Conservation (phyloP, 169 alveolate species). For the Plasmodium cynomolgi region DNA sequence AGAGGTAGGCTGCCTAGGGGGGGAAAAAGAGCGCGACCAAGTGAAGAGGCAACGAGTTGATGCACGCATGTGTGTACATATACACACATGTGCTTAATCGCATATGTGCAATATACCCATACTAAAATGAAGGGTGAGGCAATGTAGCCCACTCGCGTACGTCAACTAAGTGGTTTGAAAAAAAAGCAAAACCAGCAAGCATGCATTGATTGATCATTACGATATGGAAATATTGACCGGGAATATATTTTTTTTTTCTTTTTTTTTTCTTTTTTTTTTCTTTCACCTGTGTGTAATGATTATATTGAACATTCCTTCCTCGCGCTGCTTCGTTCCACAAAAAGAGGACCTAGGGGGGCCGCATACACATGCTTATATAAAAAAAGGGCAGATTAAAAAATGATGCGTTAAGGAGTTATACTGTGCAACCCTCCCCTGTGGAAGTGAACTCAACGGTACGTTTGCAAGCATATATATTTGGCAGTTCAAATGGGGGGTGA, state of each 20-base stretch:
- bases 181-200: neutral
- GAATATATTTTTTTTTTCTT: neutral
- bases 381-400: neutral
- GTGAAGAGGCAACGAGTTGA: neutral
- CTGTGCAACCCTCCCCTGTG: neutral
- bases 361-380: neutral
- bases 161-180: neutral
- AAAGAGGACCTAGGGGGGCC: neutral
- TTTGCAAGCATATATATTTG: neutral
- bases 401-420: neutral
- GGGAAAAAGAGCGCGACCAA: neutral
- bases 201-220: neutral
- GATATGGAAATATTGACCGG: neutral
- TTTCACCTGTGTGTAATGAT: neutral
- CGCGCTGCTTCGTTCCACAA: neutral
- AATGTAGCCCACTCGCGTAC: neutral
- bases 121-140: neutral
- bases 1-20: neutral
- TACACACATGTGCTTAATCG: neutral
- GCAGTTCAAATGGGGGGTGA: neutral
- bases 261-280: neutral
- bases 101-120: neutral
- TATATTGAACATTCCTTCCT: neutral
- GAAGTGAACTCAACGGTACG: neutral
- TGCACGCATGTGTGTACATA: neutral